A percentile compares a stretch with the other conserved stretches of the same genome.
These are phyloP conservation scores for Populus hybrid DNA, from an alignment of 441 rosid genomes.

Conservation along the genomic window DNA sequence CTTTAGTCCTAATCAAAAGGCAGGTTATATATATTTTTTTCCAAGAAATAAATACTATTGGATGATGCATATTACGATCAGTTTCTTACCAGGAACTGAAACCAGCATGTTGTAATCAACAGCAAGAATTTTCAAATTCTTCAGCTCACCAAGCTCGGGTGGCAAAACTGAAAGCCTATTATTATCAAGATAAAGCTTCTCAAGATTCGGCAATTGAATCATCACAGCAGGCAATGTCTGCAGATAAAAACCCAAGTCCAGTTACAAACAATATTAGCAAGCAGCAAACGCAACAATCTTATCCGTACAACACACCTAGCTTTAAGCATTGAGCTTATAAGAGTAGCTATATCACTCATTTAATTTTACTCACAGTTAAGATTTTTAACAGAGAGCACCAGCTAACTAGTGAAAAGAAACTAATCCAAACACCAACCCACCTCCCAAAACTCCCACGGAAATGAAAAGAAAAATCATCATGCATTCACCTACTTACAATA, in stretches of 20 bases:
- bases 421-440: too few relatives aligned
- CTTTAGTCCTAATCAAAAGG: too few relatives aligned
- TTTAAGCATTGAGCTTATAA: background rate
- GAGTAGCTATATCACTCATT: background rate
- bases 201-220: constrained; percentile 72
- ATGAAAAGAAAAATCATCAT: background rate
- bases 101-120: constrained; percentile 75
- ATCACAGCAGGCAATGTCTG: constrained; percentile 86
- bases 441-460: too few relatives aligned
- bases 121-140: constrained; percentile 64
- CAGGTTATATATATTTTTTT: too few relatives aligned
- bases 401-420: background rate
- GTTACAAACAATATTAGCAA: background rate
- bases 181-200: constrained; percentile 82
- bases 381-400: background rate
- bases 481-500: background rate
- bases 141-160: constrained; percentile 82
- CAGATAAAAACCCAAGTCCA: constrained; percentile 10
- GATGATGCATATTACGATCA: background rate
- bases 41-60: too few relatives aligned
- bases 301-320: background rate
- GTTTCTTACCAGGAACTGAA: constrained; percentile 87
- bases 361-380: background rate
- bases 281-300: background rate
- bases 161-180: constrained; percentile 79